These are phyloP conservation scores for Euphorbia peplus DNA, from an alignment of 345 rosid genomes.

Conservation along the genomic window DNA sequence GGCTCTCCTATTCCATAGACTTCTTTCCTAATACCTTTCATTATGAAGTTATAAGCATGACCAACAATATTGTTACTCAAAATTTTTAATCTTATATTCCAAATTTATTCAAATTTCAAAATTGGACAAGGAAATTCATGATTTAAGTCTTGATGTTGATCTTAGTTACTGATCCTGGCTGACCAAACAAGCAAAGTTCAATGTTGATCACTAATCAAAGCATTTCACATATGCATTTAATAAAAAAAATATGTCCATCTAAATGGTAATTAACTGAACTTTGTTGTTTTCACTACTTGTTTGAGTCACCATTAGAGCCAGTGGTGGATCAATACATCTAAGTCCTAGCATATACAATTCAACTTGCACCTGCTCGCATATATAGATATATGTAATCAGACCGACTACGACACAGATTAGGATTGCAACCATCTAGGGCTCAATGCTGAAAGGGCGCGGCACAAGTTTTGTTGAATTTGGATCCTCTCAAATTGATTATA, in stretches of 20 bases:
- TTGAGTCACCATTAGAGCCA: not conserved
- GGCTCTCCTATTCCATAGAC: constrained; percentile 42
- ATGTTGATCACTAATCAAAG: not conserved
- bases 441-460: no score
- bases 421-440: no score
- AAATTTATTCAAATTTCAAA: no score
- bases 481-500: no score
- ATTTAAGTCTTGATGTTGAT: not conserved
- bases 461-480: no score
- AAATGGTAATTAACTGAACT: constrained; percentile 14
- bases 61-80: no score
- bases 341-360: not conserved
- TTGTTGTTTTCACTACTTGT: constrained; percentile 2
- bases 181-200: constrained; percentile 4
- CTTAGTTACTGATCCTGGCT: not conserved
- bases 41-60: constrained; percentile 23
- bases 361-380: no score
- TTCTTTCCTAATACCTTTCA: constrained; percentile 35
- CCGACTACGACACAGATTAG: no score
- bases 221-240: not conserved
- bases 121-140: not conserved
- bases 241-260: constrained; percentile 1
- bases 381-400: no score
- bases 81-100: no score
- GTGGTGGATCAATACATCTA: not conserved